Base-by-base conservation (phyloP, 2,329 filamentous ascomycete species). In the Tolypocladium guangdongense region DNA sequence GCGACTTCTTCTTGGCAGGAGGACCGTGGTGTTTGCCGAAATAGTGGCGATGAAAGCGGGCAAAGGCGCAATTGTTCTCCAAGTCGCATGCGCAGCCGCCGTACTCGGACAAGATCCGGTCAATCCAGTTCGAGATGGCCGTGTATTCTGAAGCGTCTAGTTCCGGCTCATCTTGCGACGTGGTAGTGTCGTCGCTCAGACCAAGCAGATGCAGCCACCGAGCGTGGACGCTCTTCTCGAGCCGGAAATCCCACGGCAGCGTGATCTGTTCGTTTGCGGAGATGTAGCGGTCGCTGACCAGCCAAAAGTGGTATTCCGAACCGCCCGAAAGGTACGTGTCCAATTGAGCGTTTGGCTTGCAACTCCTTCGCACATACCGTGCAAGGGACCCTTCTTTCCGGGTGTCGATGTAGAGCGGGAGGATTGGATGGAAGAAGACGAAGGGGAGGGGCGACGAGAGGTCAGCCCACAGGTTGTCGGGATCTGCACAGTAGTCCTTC, bases 381-480 rank as follows among this genome's bases (percentile, higher is more conserved):
- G 93, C 84, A 37, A 83, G 74, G 5, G 89, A 96, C 24, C 92
- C 93, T 72, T 95, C 90, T 66, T 82, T 82, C 55, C 93, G 81
- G 11, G 91, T 93, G 68, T 96, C 93, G 63, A 99, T 93, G 71
- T 91, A 96, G 14, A 99, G 80, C 0, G 92, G 92, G 10, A 97
- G 81, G 55, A 85, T 79, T 1, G 90, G 89, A 63, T 95, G 91
- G 69, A 97, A 92, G 66, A 91, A 89, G 27, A 92, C 87, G 61
- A 90, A 90, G 1, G 88, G 88, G 2, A 83, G 70, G 4, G 82
- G 81, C 3, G 79, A 81, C 16, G 75, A 78, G 12, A 88, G 69
- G 51, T 87, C 84, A 36, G 78, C 72, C 84, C 85, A 90, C 10
- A 83, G 75, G 60, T 87, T 89, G 33, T 77, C 76, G 1, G 78